Evolutionary conservation across 1,139 yeast genomes (phyloP), one percentile per base, ranked within the genome.

Genomic region (Yamadazyma dendronema): DNA sequence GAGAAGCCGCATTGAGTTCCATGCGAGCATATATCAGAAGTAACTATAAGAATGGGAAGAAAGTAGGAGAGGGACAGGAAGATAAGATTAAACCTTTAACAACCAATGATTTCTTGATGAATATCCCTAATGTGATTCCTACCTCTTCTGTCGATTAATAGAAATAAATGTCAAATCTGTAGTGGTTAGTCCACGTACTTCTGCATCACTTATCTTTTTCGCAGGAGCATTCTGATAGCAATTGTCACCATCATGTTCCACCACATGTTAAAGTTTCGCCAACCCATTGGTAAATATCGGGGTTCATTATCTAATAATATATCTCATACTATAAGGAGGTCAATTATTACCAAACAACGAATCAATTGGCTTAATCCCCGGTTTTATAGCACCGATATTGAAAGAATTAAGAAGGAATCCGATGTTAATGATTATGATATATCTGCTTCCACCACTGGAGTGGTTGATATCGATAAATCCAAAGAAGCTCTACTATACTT

Each of bases 1-100:
- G 98, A 42, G 95, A 88, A 52, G 98, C 98, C 0, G 97, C 96
- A 1, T 78, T 90, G 65, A 75, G 74, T 45, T 89, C 97, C 0
- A 90, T 92, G 56, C 73, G 96, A 49, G 97, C 90, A 56, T 88
- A 79, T 54, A 85, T 90, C 34, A 71, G 79, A 45, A 57, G 55
- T 31, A 68, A 70, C 49, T 65, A 64, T 46, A 63, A 65, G 43
- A 64, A 68, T 38, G 79, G 80, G 9, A 71, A 71, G 46, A 59
- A 67, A 34, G 43, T 50, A 14, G 43, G 41, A 15, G 53, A 59
- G 11, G n/a, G n/a, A 13, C 60, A 49, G 22, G 53, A 53, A 23
- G 51, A 54, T 17, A 59, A 67, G 27, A 69, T 76, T 27, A 61
- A 79, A 38, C 72, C 79, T 3, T 62, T 77, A 39, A 56, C 52